Evolutionary conservation across 805 yeast genomes (phyloP).

Genomic region (Blastobotrys americana): DNA sequence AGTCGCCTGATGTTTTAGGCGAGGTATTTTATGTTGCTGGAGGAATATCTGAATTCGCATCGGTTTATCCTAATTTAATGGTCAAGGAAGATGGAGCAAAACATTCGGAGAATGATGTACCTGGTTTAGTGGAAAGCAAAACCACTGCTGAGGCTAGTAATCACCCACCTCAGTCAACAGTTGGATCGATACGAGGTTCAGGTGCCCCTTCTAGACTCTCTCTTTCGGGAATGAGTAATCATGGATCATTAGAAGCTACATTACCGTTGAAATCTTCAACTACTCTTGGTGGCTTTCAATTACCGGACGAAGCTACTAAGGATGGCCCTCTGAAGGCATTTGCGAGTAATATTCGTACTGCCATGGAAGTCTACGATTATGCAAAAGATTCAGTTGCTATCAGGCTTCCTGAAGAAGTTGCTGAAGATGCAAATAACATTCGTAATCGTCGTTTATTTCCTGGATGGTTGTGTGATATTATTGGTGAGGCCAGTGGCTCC

Average conservation of each 20-base stretch:
- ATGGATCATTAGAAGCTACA: background rate
- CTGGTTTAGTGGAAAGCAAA: background rate
- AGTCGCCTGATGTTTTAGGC: conserved; percentile 20
- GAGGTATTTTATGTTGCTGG: conserved; percentile 24
- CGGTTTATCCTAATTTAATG: conserved; percentile 7
- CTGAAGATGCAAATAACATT: conserved; percentile 3
- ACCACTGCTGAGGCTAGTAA: background rate
- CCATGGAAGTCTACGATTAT: conserved; percentile 23
- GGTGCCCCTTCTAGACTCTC: background rate
- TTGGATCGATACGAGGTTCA: too few relatives aligned
- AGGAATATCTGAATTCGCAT: conserved; percentile 14
- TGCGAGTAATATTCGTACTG: conserved; percentile 24
- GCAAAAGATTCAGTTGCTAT: conserved; percentile 25
- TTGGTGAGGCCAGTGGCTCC: conserved; percentile 35
- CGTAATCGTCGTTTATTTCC: conserved; percentile 35
- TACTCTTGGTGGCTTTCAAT: conserved; percentile 23
- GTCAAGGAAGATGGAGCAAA: background rate
- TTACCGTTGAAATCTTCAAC: conserved; percentile 15
- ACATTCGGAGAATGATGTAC: background rate
- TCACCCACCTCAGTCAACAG: too few relatives aligned
- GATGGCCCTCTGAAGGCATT: conserved; percentile 24
- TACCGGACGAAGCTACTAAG: conserved; percentile 18
- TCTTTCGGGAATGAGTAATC: background rate
- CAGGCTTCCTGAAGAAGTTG: conserved; percentile 8
- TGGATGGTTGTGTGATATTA: conserved; percentile 42